Percentiles rank a stretch among this genome's conserved stretches.
phyloP scores from a whole-genome alignment of 75 land plant species.

The Pinus taeda region DNA sequence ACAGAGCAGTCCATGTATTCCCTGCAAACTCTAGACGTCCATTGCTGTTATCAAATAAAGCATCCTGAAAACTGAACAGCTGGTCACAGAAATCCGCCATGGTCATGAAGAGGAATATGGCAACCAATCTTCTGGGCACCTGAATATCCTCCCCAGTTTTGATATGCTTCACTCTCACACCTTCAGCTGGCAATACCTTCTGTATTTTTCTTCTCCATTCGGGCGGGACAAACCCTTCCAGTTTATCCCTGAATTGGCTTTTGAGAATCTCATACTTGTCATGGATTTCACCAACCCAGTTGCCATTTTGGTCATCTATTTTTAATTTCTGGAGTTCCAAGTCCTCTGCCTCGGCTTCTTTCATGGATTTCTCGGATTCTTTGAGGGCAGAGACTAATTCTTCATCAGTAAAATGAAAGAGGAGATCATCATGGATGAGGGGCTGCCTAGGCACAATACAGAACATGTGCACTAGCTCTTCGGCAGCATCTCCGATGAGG shows the following conservation, averaged over 20 bases:
- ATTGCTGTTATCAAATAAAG: constrained; percentile 58
- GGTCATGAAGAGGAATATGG: constrained; percentile 74
- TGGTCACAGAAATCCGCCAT: constrained; percentile 94
- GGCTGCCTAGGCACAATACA: constrained; percentile 79
- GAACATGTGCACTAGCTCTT: constrained; percentile 80
- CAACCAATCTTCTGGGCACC: constrained; percentile 70
- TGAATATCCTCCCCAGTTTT: constrained; percentile 75
- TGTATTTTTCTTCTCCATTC: constrained; percentile 29
- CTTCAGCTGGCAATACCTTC: constrained; percentile 27
- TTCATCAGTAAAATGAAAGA: constrained; percentile 55
- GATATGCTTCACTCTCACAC: constrained; percentile 70
- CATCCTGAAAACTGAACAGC: constrained; percentile 70
- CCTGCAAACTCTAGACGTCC: constrained; percentile 62
- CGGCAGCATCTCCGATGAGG: constrained; percentile 62
- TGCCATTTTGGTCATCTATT: constrained; percentile 5
- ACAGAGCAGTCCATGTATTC: constrained; percentile 47
- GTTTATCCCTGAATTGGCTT: not conserved
- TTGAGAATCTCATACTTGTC: not conserved
- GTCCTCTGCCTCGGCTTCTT: constrained; percentile 1
- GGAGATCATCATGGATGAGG: constrained; percentile 72
- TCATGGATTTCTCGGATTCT: constrained; percentile 15
- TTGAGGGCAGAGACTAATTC: constrained; percentile 51
- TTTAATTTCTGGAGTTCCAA: not conserved
- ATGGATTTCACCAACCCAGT: constrained; percentile 16
- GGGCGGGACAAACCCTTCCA: not conserved